Evolutionary conservation across 2,329 filamentous ascomycete genomes (phyloP).

Genomic region (Phaeomoniella chlamydospora): DNA sequence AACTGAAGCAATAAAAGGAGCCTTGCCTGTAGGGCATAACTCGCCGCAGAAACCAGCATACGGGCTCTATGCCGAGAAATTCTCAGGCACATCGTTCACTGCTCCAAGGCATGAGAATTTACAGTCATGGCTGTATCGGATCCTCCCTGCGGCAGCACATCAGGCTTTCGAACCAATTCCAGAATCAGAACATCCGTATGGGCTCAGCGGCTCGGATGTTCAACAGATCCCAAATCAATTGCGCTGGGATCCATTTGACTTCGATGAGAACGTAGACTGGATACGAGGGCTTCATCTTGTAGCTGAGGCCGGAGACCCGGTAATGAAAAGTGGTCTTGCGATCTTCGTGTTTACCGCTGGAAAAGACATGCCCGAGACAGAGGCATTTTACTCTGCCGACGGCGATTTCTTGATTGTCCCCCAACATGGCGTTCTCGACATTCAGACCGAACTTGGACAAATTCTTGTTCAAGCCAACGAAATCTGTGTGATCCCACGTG

Average conservation of each 20-base stretch:
- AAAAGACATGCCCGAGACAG: conserved; percentile 57
- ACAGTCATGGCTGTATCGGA: conserved; percentile 60
- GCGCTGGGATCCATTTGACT: conserved; percentile 64
- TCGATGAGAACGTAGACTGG: conserved; percentile 55
- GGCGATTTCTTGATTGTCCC: conserved; percentile 65
- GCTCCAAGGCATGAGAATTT: conserved; percentile 54
- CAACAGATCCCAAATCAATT: conserved; percentile 70
- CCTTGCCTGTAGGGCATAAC: conserved; percentile 62
- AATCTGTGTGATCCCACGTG: conserved; percentile 61
- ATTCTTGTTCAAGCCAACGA: conserved; percentile 65
- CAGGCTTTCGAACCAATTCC: conserved; percentile 31
- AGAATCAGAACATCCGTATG: conserved; percentile 24
- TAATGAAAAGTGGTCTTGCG: conserved; percentile 62
- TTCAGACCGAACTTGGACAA: conserved; percentile 62
- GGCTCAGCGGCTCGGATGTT: conserved; percentile 33
- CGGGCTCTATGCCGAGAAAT: conserved; percentile 70
- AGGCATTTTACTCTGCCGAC: conserved; percentile 74
- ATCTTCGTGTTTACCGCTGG: conserved; percentile 72
- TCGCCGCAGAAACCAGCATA: conserved; percentile 67
- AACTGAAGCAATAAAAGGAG: conserved; percentile 58
- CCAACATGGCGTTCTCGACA: conserved; percentile 59
- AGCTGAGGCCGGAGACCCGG: conserved; percentile 66
- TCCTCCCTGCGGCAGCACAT: conserved; percentile 50
- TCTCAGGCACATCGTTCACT: conserved; percentile 59
- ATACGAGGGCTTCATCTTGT: conserved; percentile 56